phyloP scores from a whole-genome alignment of 1,139 yeast genomes.

The Hansenula sp. region DNA sequence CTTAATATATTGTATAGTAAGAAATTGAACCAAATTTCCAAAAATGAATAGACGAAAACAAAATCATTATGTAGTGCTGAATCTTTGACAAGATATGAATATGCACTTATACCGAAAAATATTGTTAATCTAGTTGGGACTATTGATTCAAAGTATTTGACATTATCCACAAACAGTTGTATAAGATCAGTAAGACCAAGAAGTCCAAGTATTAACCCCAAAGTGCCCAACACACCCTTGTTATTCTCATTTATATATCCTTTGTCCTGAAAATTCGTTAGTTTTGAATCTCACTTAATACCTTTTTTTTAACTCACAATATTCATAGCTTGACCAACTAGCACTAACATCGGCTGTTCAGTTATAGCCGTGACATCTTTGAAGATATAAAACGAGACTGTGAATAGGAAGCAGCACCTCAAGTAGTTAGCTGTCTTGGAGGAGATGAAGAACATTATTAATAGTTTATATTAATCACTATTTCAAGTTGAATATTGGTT shows the following conservation, averaged over 20 bases:
- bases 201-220: slow-evolving; percentile 40
- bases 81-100: slow-evolving; percentile 22
- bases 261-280: slow-evolving; percentile 27
- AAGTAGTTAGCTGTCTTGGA: slow-evolving; percentile 45
- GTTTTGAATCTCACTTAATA: too few relatives aligned
- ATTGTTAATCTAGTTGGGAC: slow-evolving; percentile 63
- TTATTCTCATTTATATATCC: slow-evolving; percentile 41
- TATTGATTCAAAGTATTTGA: slow-evolving; percentile 54
- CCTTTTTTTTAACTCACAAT: too few relatives aligned
- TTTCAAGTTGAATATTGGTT: too few relatives aligned
- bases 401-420: slow-evolving; percentile 42
- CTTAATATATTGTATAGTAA: slow-evolving; percentile 58
- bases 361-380: slow-evolving; percentile 38
- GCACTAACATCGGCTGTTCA: slow-evolving; percentile 44
- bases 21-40: slow-evolving; percentile 71
- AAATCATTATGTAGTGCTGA: slow-evolving; percentile 49
- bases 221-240: slow-evolving; percentile 35
- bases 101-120: slow-evolving; percentile 47
- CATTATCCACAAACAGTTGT: slow-evolving; percentile 54
- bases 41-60: slow-evolving; percentile 56
- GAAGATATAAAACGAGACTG: slow-evolving; percentile 39
- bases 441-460: slow-evolving; percentile 52
- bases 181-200: slow-evolving; percentile 50
- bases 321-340: slow-evolving; percentile 35
- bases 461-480: not conserved